A percentile compares a stretch with the other conserved stretches of the same genome.
These are phyloP conservation scores for Wolfiporia cocos DNA, from an alignment of 1,284 basidiomycete genomes.

Conservation along the genomic window DNA sequence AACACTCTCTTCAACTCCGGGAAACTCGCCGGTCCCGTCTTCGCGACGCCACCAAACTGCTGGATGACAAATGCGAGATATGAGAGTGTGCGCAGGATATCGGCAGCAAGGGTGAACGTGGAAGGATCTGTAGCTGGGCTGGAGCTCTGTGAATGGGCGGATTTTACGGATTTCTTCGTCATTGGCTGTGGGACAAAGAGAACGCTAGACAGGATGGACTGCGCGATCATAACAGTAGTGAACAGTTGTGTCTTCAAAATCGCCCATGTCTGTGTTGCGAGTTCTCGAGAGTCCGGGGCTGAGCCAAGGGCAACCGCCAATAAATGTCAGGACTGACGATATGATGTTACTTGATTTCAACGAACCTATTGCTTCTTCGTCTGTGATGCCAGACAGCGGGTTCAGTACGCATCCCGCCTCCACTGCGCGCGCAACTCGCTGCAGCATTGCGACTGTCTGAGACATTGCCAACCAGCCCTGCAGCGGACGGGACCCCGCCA, in stretches of 20 bases:
- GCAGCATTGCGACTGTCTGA: constrained; percentile 35
- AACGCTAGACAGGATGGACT: constrained; percentile 49
- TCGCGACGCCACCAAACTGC: constrained; percentile 65
- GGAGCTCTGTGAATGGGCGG: constrained; percentile 8
- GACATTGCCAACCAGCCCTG: constrained; percentile 40
- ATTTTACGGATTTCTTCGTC: background rate
- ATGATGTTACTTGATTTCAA: too few species aligned
- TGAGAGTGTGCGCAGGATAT: constrained; percentile 46
- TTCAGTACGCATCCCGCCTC: constrained; percentile 49
- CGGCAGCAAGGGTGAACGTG: constrained; percentile 41
- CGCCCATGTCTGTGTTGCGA: constrained; percentile 48
- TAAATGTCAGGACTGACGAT: too few species aligned
- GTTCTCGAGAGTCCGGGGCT: constrained; percentile 37
- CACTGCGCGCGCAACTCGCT: constrained; percentile 32
- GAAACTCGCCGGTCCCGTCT: constrained; percentile 44
- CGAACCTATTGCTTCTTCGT: constrained; percentile 32
- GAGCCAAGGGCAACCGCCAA: constrained; percentile 6
- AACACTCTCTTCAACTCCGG: constrained; percentile 62
- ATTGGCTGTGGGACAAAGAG: constrained; percentile 41
- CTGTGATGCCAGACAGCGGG: constrained; percentile 31
- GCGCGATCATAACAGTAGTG: constrained; percentile 58
- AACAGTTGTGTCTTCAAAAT: constrained; percentile 68
- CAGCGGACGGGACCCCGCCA: constrained; percentile 39
- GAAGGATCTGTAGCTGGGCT: constrained; percentile 19
- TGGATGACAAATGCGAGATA: constrained; percentile 67